Percentiles rank a stretch among this genome's conserved stretches.
These are phyloP conservation scores for Scutellaria barbata DNA, from an alignment of 257 asterid genomes.

Conservation along the genomic window DNA sequence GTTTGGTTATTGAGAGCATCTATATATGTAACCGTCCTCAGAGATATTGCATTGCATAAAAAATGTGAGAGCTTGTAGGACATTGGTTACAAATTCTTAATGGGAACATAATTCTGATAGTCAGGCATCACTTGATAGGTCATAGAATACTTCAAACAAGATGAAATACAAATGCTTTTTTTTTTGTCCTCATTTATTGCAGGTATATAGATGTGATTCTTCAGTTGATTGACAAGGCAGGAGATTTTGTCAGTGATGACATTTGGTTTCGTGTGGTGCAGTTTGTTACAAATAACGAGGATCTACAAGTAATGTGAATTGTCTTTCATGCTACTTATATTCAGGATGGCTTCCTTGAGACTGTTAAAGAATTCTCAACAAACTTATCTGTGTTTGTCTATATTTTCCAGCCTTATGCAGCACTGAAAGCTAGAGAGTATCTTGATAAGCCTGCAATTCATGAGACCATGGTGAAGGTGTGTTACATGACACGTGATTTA, in stretches of 20 bases:
- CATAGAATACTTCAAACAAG: conserved; percentile 19
- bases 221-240: conserved; percentile 98
- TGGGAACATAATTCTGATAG: neutral
- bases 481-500: conserved; percentile 29
- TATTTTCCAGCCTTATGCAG: conserved; percentile 82
- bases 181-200: conserved; percentile 32
- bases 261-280: conserved; percentile 99
- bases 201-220: conserved; percentile 98
- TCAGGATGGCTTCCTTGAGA: conserved; percentile 5
- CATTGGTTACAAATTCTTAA: neutral
- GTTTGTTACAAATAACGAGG: conserved; percentile 93
- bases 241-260: conserved; percentile 97
- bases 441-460: conserved; percentile 93
- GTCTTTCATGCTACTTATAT: conserved; percentile 14
- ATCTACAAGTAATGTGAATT: conserved; percentile 69
- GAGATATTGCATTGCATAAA: neutral
- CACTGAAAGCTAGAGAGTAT: conserved; percentile 86
- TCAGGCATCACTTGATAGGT: neutral
- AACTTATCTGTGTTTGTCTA: conserved; percentile 26
- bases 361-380: conserved; percentile 9
- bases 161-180: neutral
- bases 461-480: conserved; percentile 96
- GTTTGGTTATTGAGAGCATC: neutral
- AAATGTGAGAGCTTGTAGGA: neutral
- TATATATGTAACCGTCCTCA: neutral